Evolutionary conservation across 331 rosid genomes (phyloP), one percentile per base, ranked within the genome.

Genomic region (Rhamnella rubrinervis): DNA sequence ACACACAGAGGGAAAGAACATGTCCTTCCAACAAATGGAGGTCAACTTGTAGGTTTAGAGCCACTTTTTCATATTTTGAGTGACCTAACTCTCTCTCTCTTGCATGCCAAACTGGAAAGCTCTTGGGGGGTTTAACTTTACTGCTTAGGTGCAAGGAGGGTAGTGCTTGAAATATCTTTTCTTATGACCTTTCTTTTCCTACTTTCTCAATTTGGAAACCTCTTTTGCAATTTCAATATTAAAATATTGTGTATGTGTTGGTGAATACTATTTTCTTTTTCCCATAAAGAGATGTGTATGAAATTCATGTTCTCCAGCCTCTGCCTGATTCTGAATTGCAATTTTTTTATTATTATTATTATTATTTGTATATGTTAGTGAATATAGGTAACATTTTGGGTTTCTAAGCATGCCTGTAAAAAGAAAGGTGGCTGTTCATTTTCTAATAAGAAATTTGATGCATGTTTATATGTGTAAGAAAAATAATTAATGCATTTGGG

Each of bases 181-280:
- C 38, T 10, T 47, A 65, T 71, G 73, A 62, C 56, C 67, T 28
- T 37, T 46, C 55, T 63, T 25, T 64, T 44, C 12, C 49, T 44
- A 8, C 1, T 7, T 44, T 44, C 79, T 76, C 52, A 41, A 37
- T 71, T 79, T 28, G 64, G 76, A 78, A 68, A 64, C 58, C 53
- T 25, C 25, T 31, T 10, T 52, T 28, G 16, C 37, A 67, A 37
- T 52, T 41, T 20, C 35, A 31, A 4, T 31, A 31, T 31, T 31
- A 4, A 3, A 31, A 31, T 31, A 37, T 20, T 28, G 18, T 66
- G 17, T 35, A 66, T 66, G 35, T 31, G 49, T 21, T 2, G 15
- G 35, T 8, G 49, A 19, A 61, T 21, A 19, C 5, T 21, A 66
- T 52, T 31, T 31, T 59, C 8, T 52, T 66, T 51, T 66, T 59